phyloP scores from a whole-genome alignment of 2,329 filamentous ascomycete genomes.

The Nectriaceae sp. region DNA sequence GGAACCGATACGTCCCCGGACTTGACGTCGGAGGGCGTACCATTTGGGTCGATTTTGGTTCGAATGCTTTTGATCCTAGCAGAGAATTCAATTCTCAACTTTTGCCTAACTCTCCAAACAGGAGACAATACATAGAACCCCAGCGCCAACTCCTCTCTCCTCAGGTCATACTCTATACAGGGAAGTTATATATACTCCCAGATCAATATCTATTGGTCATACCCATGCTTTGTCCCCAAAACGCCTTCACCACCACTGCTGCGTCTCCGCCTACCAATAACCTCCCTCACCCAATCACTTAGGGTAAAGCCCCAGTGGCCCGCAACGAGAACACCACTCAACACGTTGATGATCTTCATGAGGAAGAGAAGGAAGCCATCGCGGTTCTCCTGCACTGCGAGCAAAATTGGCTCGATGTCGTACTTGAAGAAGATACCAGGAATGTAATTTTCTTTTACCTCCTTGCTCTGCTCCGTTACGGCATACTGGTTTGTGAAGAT shows the following conservation, averaged over 20 bases:
- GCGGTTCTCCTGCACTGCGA: constrained; percentile 82
- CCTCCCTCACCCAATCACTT: constrained; percentile 69
- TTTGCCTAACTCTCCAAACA: constrained; percentile 23
- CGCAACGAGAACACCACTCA: constrained; percentile 87
- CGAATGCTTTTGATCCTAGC: no score
- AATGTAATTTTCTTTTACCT: constrained; percentile 67
- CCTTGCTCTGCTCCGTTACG: constrained; percentile 82
- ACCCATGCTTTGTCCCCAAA: constrained; percentile 48
- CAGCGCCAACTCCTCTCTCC: constrained; percentile 18
- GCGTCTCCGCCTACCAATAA: constrained; percentile 51
- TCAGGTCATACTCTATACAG: constrained; percentile 5
- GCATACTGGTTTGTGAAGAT: constrained; percentile 98
- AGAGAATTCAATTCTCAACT: no score
- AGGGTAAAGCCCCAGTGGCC: constrained; percentile 93
- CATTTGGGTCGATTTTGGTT: no score
- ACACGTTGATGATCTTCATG: constrained; percentile 85
- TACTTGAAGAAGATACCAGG: constrained; percentile 98
- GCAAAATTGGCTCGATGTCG: constrained; percentile 92
- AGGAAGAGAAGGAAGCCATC: constrained; percentile 73
- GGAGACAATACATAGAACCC: constrained; percentile 13
- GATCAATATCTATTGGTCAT: constrained; percentile 24
- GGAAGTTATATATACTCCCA: neutral
- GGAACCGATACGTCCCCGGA: no score
- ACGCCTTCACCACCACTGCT: constrained; percentile 50
- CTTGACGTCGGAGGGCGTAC: no score